Evolutionary conservation across 257 asterid species (phyloP), one percentile per base, ranked within the genome.

Genomic region (Nicotiana sylvestris): DNA sequence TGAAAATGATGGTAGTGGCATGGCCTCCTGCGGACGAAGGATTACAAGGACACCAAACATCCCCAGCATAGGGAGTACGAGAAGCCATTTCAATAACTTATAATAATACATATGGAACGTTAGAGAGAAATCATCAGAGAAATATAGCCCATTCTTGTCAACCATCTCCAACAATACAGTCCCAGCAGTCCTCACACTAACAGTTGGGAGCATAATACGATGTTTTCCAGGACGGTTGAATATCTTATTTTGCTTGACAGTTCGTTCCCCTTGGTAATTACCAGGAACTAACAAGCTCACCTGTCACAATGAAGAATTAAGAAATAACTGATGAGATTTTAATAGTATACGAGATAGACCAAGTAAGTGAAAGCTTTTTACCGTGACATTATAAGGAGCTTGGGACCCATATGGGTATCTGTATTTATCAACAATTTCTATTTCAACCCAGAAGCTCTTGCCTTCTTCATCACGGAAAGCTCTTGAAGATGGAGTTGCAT

Each of bases 401-500:
- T 90, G 98, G 70, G 91, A 89, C 84, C 98, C 99, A 80, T 97
- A 95, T 61, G 99, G 99, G 66, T 87, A 85, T 83, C 97, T 89
- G 85, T 95, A 87, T 78, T 84, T 88, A 78, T 96, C 99, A 18
- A 95, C 90, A 88, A 96, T 96, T 83, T 96, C 98, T 58, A 95
- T 78, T 86, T 93, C 98, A 66, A 96, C 91, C 97, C 97, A 96
- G 86, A 96, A 95, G 87, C 85, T 88, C 91, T 96, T 96, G 88
- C 99, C 99, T 86, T 95, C 99, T 90, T 96, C 99, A 84, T 96
- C 99, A 80, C 99, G 92, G 85, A 93, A 96, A 58, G 97, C 90
- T 87, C 98, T 91, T 51, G 98, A 95, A 80, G 98, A 89, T 21
- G 93, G 97, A 46, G 98, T 92, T 12, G 92, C 93, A 81, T 89